A percentile compares a stretch with the other conserved stretches of the same genome.
phyloP scores from a whole-genome alignment of 2,329 filamentous ascomycete genomes.

The Trichoderma pleuroti region DNA sequence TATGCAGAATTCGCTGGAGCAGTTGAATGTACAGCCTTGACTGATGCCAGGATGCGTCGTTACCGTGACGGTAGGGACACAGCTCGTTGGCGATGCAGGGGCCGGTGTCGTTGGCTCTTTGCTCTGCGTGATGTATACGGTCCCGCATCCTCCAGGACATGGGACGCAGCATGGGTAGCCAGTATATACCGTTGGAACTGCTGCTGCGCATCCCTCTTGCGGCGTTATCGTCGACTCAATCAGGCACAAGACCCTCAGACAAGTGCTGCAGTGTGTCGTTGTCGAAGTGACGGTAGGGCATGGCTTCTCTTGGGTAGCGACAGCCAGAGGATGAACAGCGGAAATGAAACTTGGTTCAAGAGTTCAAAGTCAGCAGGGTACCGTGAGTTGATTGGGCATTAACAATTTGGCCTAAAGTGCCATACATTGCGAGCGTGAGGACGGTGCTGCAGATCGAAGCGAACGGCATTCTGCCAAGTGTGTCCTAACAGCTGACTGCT shows the following conservation, averaged over 20 bases:
- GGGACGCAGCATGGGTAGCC: background rate
- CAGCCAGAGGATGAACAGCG: background rate
- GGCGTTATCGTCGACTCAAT: background rate
- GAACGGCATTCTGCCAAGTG: background rate
- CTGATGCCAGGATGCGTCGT: constrained; percentile 13
- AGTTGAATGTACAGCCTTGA: constrained; percentile 19
- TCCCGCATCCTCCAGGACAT: background rate
- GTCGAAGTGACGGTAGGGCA: background rate
- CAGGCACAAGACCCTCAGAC: background rate
- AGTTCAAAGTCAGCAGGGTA: background rate
- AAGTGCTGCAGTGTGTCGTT: background rate
- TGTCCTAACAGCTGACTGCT: background rate
- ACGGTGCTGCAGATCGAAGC: background rate
- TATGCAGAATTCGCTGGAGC: constrained; percentile 22
- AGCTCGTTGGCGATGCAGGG: background rate
- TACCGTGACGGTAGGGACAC: constrained; percentile 23
- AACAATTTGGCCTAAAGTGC: background rate
- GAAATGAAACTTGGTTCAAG: background rate
- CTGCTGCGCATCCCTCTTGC: background rate
- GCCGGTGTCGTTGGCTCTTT: background rate
- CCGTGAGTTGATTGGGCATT: background rate
- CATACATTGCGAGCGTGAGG: background rate
- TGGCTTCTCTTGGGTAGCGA: background rate
- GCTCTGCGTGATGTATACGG: background rate
- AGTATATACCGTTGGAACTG: background rate